phyloP scores from a whole-genome alignment of 2,329 filamentous ascomycete species.

The Didymella lethalis region DNA sequence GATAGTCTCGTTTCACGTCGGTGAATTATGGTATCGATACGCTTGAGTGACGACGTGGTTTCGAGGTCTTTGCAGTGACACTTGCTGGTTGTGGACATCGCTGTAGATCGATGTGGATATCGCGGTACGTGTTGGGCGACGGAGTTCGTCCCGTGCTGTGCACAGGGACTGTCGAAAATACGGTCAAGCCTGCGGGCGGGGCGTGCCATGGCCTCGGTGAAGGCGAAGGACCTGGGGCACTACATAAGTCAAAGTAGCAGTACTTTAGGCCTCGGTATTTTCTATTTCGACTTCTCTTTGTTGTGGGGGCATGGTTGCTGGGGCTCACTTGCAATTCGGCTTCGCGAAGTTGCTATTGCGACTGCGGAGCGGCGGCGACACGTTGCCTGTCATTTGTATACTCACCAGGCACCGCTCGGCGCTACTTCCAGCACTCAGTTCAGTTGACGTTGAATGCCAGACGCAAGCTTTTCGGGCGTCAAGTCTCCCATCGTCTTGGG shows the following conservation, averaged over 20 bases:
- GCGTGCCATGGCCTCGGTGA: conserved; percentile 16
- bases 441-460: neutral
- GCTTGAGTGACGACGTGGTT: neutral
- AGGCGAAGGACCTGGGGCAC: conserved; percentile 9
- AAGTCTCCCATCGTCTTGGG: neutral
- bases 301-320: neutral
- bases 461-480: neutral
- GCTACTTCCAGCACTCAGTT: neutral
- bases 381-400: too few species aligned
- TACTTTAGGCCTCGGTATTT: neutral
- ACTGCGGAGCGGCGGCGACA: neutral
- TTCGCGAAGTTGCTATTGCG: too few species aligned
- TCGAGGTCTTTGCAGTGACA: neutral
- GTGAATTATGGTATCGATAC: neutral
- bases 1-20: neutral
- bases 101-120: conserved; percentile 12
- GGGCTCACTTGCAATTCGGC: neutral
- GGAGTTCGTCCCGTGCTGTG: conserved; percentile 8
- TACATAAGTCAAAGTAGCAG: conserved; percentile 8
- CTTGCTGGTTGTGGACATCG: neutral
- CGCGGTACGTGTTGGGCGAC: neutral
- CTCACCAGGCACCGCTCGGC: neutral
- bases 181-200: conserved; percentile 12
- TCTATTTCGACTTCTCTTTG: too few species aligned
- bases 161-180: conserved; percentile 7